Evolutionary conservation across 495 filamentous ascomycete species (phyloP).

Genomic region (Copromyces sp.): DNA sequence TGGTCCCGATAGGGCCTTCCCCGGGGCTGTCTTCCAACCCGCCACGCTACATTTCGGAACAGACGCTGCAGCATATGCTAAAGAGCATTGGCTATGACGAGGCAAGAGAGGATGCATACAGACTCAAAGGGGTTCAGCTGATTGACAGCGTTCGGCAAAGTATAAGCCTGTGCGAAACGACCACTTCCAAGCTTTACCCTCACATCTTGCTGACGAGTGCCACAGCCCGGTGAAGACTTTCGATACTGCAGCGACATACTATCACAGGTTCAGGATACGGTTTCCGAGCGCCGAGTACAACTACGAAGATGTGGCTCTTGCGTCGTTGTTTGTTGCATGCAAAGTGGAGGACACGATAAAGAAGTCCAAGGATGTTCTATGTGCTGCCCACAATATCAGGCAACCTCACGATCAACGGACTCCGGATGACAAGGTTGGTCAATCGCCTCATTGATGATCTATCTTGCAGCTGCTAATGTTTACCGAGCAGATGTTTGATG

Average conservation of each 20-base stretch:
- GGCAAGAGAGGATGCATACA: constrained; percentile 52
- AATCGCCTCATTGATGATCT: background rate
- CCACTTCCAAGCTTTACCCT: background rate
- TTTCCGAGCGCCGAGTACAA: constrained; percentile 65
- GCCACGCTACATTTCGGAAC: constrained; percentile 32
- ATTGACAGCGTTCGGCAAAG: constrained; percentile 67
- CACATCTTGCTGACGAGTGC: constrained; percentile 1
- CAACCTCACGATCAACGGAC: constrained; percentile 62
- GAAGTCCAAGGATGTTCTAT: constrained; percentile 88
- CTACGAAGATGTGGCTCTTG: constrained; percentile 67
- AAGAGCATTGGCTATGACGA: constrained; percentile 28
- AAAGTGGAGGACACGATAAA: constrained; percentile 97
- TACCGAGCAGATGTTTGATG: constrained; percentile 59
- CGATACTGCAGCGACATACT: constrained; percentile 74
- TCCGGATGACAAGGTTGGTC: constrained; percentile 66
- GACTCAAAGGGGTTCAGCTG: constrained; percentile 68
- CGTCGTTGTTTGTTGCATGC: constrained; percentile 82
- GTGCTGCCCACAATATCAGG: constrained; percentile 80
- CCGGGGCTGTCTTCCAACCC: constrained; percentile 30
- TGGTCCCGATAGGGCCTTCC: constrained; percentile 24
- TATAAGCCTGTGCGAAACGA: constrained; percentile 54
- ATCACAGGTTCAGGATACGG: constrained; percentile 77
- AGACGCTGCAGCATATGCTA: constrained; percentile 27
- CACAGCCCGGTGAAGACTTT: constrained; percentile 69
- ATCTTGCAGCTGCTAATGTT: constrained; percentile 5